A percentile compares a stretch with the other conserved stretches of the same genome.
Evolutionary conservation across 345 rosid genomes (phyloP).

Genomic region (Eucalyptus curtisii): DNA sequence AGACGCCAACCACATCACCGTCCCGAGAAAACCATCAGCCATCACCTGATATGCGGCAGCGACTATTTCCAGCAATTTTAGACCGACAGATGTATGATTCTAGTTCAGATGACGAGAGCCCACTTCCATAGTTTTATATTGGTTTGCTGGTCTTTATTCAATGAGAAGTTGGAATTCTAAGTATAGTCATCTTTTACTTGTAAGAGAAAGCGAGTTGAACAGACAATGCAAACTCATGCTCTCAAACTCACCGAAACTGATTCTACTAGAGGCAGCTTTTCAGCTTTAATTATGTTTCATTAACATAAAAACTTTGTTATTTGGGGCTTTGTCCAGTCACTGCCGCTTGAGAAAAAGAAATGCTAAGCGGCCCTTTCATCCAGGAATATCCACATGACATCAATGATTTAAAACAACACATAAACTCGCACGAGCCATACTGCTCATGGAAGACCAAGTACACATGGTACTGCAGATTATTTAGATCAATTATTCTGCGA

Average conservation of each 20-base stretch:
- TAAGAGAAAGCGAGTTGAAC: not conserved
- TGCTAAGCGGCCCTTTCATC: not conserved
- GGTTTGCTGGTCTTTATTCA: not conserved
- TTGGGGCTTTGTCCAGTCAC: not conserved
- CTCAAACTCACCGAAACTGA: not conserved
- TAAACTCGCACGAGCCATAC: not conserved
- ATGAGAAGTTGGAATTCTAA: not conserved
- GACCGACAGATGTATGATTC: slow-evolving; percentile 38
- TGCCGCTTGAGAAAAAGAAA: not conserved
- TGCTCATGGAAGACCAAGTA: not conserved
- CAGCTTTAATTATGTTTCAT: not conserved
- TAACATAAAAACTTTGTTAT: not conserved
- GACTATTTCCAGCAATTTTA: slow-evolving; percentile 58
- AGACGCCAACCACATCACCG: slow-evolving; percentile 3
- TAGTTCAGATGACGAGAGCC: slow-evolving; percentile 49
- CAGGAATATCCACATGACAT: not conserved
- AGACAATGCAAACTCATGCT: not conserved
- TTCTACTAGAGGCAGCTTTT: not conserved
- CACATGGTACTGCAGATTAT: not conserved
- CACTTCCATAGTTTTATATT: slow-evolving; percentile 4
- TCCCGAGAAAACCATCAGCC: slow-evolving; percentile 18
- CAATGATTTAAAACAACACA: not conserved
- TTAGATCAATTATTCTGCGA: not conserved
- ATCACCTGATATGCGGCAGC: slow-evolving; percentile 19
- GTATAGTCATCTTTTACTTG: not conserved